Conservation (phyloP, 805 yeast species). For the Ogataea naganishii region DNA sequence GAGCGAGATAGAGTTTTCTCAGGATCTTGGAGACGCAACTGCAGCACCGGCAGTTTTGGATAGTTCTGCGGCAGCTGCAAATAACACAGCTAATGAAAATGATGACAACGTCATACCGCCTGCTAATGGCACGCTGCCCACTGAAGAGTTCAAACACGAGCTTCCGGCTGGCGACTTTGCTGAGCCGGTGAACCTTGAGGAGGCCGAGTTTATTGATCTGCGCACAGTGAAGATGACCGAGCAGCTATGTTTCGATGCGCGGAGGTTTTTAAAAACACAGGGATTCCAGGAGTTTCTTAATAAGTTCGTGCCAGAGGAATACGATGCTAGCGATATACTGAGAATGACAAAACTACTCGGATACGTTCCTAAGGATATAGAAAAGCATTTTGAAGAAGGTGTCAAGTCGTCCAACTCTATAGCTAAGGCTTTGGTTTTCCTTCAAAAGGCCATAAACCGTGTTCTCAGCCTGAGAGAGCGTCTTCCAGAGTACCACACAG, state of each 20-base stretch:
- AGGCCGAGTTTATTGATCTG: constrained; percentile 7
- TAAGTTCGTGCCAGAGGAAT: constrained; percentile 50
- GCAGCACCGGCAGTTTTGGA: too few species aligned
- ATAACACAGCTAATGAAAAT: too few species aligned
- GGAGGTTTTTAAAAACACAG: constrained; percentile 44
- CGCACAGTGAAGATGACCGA: constrained; percentile 22
- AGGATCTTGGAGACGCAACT: too few species aligned
- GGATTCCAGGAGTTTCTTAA: constrained; percentile 58
- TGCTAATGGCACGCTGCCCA: too few species aligned
- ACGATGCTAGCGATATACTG: constrained; percentile 49
- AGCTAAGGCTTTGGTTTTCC: constrained; percentile 31
- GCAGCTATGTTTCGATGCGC: constrained; percentile 35
- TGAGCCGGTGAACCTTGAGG: too few species aligned
- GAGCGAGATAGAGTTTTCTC: too few species aligned
- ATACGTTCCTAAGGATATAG: constrained; percentile 23
- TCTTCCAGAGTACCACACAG: constrained; percentile 41
- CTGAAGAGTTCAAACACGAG: too few species aligned
- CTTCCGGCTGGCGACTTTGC: too few species aligned
- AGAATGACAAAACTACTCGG: constrained; percentile 58
- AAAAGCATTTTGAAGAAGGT: constrained; percentile 2
- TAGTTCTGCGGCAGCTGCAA: too few species aligned
- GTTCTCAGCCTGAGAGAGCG: constrained; percentile 50
- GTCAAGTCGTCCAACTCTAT: constrained; percentile 2
- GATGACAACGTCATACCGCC: too few species aligned
- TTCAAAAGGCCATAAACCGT: constrained; percentile 58